Evolutionary conservation across 1,284 basidiomycete genomes (phyloP), one percentile per base, ranked within the genome.

Genomic region (Rhodotorula sp.): DNA sequence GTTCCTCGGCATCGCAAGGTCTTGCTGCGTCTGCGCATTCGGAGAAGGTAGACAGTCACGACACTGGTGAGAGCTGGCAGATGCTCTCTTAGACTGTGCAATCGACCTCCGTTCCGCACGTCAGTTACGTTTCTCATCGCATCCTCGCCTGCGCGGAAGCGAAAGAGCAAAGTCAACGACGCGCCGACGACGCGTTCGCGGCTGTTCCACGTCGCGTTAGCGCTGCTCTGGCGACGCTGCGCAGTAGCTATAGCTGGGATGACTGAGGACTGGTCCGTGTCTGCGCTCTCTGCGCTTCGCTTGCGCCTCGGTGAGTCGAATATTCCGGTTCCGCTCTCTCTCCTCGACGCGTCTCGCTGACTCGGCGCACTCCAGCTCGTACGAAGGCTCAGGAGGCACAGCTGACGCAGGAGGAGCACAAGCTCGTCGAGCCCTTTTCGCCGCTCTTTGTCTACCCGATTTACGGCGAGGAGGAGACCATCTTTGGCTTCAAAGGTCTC

Each of bases 381-480:
- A 60, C 69, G 1, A 66, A 67, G 20, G 61, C 58, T 0, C 64
- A 68, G 22, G 49, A 44, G 3, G 67, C 51, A 0, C 37, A 45
- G 51, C 53, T 70, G 20, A 7, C 33, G 24, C 64, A 72, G 26
- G 71, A 74, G n/a, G 75, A 76, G 30, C 53, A 67, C 18, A n/a
- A 46, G 6, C 53, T 74, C 3, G 68, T 77, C 42, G 55, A 69
- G 29, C 60, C 70, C 30, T 80, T 79, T 69, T 60, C 70, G 24
- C 79, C 79, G 7, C 64, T 70, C 17, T 80, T 80, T 66, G 78
- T 79, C 33, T 80, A 80, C 66, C 79, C 79, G 37, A 93, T 97
- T 80, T 98, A 90, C 79, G 95, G 95, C 64, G 92, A 97, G 78
- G 91, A 95, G 67, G 94, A 99, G 83, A 95, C 89, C 81, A 90